Evolutionary conservation across 2,329 filamentous ascomycete species (phyloP).

Genomic region (Pestalotiopsis sp.): DNA sequence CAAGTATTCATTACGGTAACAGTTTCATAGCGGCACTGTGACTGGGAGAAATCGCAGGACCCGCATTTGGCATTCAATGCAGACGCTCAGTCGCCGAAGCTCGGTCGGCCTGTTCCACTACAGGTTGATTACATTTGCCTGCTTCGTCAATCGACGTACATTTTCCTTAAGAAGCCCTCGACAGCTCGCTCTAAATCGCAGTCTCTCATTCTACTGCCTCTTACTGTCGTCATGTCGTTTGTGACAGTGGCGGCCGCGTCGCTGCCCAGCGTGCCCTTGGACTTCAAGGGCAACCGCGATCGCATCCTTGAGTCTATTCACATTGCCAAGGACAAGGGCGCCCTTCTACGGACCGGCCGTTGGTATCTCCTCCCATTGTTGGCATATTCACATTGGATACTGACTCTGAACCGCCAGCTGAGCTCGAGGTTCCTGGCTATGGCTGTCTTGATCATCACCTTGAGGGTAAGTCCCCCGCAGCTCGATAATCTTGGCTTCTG

Average conservation of each 20-base stretch:
- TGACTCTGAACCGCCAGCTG: not conserved
- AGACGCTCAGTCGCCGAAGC: no score
- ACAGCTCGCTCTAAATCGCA: no score
- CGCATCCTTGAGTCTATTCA: conserved; percentile 64
- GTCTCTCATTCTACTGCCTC: no score
- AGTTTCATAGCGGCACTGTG: no score
- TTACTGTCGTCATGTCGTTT: not conserved
- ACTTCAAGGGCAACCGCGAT: conserved; percentile 56
- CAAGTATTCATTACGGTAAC: no score
- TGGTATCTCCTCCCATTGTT: conserved; percentile 36
- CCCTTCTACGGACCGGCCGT: conserved; percentile 63
- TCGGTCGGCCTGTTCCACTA: no score
- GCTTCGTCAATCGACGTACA: no score
- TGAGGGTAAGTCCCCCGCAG: conserved; percentile 36
- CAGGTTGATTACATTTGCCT: no score
- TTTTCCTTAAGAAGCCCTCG: no score
- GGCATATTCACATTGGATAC: not conserved
- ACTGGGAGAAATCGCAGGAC: no score
- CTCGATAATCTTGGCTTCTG: not conserved
- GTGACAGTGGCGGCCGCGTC: not conserved
- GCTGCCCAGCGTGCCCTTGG: not conserved
- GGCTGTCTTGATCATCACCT: conserved; percentile 69
- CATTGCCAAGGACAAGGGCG: conserved; percentile 56
- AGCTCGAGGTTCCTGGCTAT: conserved; percentile 49
- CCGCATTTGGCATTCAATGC: no score